A percentile compares a stretch with the other conserved stretches of the same genome.
phyloP scores from a whole-genome alignment of 768 basidiomycete species.

The Amanita phalloides region DNA sequence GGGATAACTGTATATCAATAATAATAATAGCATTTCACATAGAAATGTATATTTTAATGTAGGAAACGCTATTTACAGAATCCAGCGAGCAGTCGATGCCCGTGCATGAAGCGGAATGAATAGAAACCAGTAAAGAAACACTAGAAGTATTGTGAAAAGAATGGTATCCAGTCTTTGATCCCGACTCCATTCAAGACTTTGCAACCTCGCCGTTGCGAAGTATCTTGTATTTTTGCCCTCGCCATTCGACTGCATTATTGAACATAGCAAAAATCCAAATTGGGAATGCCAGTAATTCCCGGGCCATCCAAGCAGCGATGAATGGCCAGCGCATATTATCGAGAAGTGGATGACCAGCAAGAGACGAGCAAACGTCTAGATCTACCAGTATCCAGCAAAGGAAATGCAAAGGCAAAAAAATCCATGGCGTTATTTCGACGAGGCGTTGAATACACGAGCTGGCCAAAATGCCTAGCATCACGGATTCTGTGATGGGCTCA shows the following conservation, averaged over 20 bases:
- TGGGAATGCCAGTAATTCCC: conserved; percentile 81
- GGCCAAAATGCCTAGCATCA: conserved; percentile 60
- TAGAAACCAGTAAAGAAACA: no score
- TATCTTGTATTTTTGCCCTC: conserved; percentile 72
- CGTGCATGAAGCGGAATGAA: no score
- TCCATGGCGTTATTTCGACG: conserved; percentile 38
- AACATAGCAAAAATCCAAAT: conserved; percentile 79
- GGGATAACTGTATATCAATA: no score
- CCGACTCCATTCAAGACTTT: conserved; percentile 10
- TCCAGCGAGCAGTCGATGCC: not conserved
- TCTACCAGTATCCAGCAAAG: conserved; percentile 69
- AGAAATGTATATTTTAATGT: no score
- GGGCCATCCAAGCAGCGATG: conserved; percentile 62
- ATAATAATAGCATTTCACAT: no score
- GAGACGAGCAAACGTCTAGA: conserved; percentile 68
- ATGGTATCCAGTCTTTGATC: conserved; percentile 16
- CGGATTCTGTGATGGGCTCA: conserved; percentile 89
- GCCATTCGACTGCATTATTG: conserved; percentile 80
- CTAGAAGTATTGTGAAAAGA: conserved; percentile 8
- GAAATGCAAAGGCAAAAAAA: conserved; percentile 52
- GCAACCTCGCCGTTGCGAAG: conserved; percentile 62
- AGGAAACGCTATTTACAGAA: no score
- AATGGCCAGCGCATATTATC: conserved; percentile 43
- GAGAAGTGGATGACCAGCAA: conserved; percentile 57
- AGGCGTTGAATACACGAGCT: conserved; percentile 42